Conservation (phyloP, 108 stramenopile genomes). For the Asterionellopsis glacialis region DNA sequence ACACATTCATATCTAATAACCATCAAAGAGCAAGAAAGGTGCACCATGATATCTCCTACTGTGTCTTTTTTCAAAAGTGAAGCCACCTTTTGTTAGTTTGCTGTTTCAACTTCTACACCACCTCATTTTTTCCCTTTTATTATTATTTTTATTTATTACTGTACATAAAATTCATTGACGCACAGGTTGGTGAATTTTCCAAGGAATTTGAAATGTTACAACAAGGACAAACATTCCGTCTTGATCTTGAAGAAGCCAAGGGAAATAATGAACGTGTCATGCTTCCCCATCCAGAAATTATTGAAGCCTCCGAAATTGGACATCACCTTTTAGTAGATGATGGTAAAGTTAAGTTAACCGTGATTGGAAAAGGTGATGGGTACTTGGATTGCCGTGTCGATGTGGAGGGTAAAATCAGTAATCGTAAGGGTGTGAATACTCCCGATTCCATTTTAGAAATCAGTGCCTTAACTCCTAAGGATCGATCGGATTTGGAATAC, state of each 20-base stretch:
- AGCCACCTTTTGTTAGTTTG: neutral
- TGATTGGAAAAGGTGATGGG: conserved; percentile 71
- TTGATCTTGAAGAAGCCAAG: conserved; percentile 79
- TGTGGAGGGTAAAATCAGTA: conserved; percentile 84
- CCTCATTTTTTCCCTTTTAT: neutral
- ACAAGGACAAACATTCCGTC: conserved; percentile 81
- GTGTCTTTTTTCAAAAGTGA: neutral
- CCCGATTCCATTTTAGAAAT: conserved; percentile 92
- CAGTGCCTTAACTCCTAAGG: conserved; percentile 88
- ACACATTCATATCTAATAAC: too few species aligned
- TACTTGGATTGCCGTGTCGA: conserved; percentile 84
- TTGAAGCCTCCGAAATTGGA: conserved; percentile 79
- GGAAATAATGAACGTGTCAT: conserved; percentile 83
- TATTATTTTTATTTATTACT: neutral
- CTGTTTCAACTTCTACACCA: neutral
- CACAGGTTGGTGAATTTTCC: conserved; percentile 74
- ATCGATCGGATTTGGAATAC: conserved; percentile 85
- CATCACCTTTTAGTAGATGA: conserved; percentile 92
- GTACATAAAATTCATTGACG: neutral
- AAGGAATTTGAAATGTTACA: conserved; percentile 64
- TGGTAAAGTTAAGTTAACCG: conserved; percentile 91
- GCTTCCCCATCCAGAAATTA: conserved; percentile 94
- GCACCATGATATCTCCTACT: too few species aligned
- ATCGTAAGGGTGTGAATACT: conserved; percentile 93
- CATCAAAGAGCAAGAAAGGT: too few species aligned